These are phyloP conservation scores for Micractinium conductrix DNA, from an alignment of 139 green algal species.

Conservation along the genomic window DNA sequence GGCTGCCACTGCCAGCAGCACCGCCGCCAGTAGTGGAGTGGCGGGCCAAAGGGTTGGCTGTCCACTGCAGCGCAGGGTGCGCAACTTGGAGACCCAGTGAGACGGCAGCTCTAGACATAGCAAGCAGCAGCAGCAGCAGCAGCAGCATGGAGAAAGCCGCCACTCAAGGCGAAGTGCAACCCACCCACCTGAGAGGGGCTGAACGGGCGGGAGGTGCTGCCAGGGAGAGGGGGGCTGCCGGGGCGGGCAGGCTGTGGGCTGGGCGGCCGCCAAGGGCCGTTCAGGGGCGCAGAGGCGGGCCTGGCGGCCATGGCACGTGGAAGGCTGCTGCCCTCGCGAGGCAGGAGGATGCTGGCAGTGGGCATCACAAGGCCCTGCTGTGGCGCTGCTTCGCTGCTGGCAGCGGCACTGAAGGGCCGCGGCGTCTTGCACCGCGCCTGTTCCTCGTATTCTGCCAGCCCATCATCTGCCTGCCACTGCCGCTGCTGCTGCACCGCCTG, in stretches of 20 bases:
- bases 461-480: conserved; percentile 28
- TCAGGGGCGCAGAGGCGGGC: too few relatives aligned
- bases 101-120: too few relatives aligned
- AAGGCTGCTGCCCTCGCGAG: too few relatives aligned
- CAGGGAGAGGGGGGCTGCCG: too few relatives aligned
- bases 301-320: too few relatives aligned
- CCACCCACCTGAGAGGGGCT: conserved; percentile 6
- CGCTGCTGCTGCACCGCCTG: background rate
- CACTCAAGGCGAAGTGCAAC: background rate
- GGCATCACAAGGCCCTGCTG: too few relatives aligned
- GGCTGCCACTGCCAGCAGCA: background rate
- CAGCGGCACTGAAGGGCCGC: background rate
- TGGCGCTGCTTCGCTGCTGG: too few relatives aligned
- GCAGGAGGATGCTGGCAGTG: too few relatives aligned
- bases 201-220: too few relatives aligned
- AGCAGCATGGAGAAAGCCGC: background rate
- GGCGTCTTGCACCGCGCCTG: background rate
- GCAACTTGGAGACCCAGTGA: too few relatives aligned
- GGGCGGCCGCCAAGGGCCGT: too few relatives aligned
- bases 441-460: conserved; percentile 2
- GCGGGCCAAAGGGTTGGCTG: conserved; percentile 2
- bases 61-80: background rate
- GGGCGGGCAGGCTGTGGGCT: too few relatives aligned
- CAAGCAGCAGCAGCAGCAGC: background rate
- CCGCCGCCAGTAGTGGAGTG: background rate